These are phyloP conservation scores for Paratinospora sagittata DNA, from an alignment of 164 flowering plant genomes.

Conservation along the genomic window DNA sequence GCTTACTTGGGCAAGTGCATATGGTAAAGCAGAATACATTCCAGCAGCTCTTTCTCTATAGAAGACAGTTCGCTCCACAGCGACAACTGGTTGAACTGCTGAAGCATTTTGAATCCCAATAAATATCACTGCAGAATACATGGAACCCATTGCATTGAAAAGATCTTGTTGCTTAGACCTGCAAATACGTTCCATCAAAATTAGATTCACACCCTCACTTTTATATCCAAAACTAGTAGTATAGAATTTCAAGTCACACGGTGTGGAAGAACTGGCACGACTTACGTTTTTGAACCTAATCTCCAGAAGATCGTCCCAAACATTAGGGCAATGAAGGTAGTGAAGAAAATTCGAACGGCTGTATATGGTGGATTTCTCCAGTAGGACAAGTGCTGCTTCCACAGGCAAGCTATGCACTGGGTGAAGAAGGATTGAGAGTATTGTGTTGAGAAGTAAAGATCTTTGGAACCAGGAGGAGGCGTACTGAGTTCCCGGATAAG, in stretches of 20 bases:
- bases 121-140: constrained; percentile 52
- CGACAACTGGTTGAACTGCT: constrained; percentile 56
- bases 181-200: constrained; percentile 1
- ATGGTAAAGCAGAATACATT: constrained; percentile 57
- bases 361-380: constrained; percentile 55
- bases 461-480: constrained; percentile 38
- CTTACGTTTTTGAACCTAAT: constrained; percentile 33
- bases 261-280: background rate
- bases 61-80: constrained; percentile 49
- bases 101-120: constrained; percentile 46
- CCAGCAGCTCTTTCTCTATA: constrained; percentile 60
- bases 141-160: constrained; percentile 58
- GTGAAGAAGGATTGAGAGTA: constrained; percentile 39
- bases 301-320: constrained; percentile 50
- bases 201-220: background rate
- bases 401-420: constrained; percentile 51
- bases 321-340: constrained; percentile 38
- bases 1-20: constrained; percentile 52
- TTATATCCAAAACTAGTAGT: background rate
- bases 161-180: constrained; percentile 34
- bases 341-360: constrained; percentile 45
- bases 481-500: constrained; percentile 36
- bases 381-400: constrained; percentile 46
- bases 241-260: background rate
- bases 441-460: constrained; percentile 37